Evolutionary conservation across 768 basidiomycete genomes (phyloP).

Genomic region (Russula earlei): DNA sequence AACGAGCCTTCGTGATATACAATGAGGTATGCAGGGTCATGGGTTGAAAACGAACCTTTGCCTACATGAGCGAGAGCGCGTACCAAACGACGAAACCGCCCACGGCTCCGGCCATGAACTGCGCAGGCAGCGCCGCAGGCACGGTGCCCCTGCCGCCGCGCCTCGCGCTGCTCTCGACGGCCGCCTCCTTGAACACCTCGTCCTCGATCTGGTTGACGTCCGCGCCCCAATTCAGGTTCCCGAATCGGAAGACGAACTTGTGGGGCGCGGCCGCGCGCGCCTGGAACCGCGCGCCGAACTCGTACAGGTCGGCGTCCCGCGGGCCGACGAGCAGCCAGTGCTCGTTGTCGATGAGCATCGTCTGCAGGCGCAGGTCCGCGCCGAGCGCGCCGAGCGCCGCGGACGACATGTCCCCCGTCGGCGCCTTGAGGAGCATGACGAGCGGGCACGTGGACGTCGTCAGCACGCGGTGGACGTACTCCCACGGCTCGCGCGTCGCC

Average conservation of each 20-base stretch:
- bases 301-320: neutral
- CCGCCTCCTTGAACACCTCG: constrained; percentile 4
- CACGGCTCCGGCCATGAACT: constrained; percentile 15
- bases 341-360: constrained; percentile 9
- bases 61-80: constrained; percentile 14
- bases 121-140: constrained; percentile 14
- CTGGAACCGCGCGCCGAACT: constrained; percentile 6
- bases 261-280: neutral
- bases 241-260: constrained; percentile 3
- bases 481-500: constrained; percentile 17
- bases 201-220: constrained; percentile 9
- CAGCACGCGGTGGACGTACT: constrained; percentile 14
- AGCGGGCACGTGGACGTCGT: constrained; percentile 5
- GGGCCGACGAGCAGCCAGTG: constrained; percentile 10
- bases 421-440: constrained; percentile 10
- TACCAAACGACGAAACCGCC: constrained; percentile 18
- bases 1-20: neutral
- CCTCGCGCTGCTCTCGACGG: neutral
- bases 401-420: constrained; percentile 1
- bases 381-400: neutral
- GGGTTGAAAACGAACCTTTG: too few species aligned
- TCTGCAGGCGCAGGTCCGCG: neutral
- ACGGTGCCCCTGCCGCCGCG: neutral
- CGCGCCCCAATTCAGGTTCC: constrained; percentile 12
- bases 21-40: too few species aligned